phyloP scores from a whole-genome alignment of 345 rosid genomes.

The Eutrema heterophyllum region DNA sequence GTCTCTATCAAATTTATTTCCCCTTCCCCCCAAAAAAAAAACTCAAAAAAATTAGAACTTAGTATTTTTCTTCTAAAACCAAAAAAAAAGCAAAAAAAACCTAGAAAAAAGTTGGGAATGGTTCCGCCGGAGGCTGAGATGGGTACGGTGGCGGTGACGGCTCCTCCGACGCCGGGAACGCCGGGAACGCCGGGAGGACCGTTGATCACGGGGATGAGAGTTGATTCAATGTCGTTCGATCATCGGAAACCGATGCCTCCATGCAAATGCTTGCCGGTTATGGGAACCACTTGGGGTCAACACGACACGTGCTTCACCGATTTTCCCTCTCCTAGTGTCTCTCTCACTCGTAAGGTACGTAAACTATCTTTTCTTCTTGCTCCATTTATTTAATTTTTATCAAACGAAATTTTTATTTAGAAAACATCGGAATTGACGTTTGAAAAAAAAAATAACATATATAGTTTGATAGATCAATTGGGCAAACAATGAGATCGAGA shows the following conservation, averaged over 20 bases:
- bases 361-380: not conserved
- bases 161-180: constrained; percentile 78
- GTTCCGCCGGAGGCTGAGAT: constrained; percentile 22
- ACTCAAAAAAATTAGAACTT: constrained; percentile 22
- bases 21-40: not conserved
- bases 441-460: not conserved
- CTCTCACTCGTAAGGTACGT: constrained; percentile 85
- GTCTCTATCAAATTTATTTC: not conserved
- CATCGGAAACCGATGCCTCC: constrained; percentile 77
- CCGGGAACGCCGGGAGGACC: constrained; percentile 97
- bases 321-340: constrained; percentile 58
- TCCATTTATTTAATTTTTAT: not conserved
- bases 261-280: constrained; percentile 90
- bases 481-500: not conserved
- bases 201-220: constrained; percentile 60
- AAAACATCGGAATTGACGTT: not conserved
- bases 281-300: constrained; percentile 62
- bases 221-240: constrained; percentile 88
- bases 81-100: not conserved
- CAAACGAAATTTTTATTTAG: not conserved
- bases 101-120: not conserved
- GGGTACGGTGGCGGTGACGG: constrained; percentile 37
- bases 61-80: not conserved
- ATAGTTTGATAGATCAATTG: not conserved
- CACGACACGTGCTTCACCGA: constrained; percentile 72